Conservation (phyloP, 257 asterid species). For the Jaltomata sinuosa region DNA sequence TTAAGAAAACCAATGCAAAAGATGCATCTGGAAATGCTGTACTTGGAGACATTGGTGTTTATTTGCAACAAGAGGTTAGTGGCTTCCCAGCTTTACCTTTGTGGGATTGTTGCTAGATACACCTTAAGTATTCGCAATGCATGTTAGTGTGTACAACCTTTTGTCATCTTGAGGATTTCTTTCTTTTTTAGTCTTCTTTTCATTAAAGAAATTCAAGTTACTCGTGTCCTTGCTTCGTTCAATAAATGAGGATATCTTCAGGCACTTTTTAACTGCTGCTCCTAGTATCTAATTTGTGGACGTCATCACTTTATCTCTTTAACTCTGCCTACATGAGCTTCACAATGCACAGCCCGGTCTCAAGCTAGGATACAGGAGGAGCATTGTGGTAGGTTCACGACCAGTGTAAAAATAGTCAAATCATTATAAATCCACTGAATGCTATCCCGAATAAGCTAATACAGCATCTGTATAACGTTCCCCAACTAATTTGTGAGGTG, state of each 20-base stretch:
- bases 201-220: not conserved
- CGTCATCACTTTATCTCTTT: not conserved
- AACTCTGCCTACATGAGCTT: not conserved
- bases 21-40: conserved; percentile 87
- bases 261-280: not conserved
- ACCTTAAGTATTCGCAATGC: not conserved
- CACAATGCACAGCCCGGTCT: not conserved
- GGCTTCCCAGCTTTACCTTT: not conserved
- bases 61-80: conserved; percentile 83
- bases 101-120: not conserved
- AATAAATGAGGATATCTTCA: not conserved
- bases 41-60: conserved; percentile 81
- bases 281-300: not conserved
- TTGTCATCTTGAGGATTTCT: not conserved
- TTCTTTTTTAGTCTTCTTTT: not conserved
- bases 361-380: not conserved
- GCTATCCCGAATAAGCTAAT: not conserved
- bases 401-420: not conserved
- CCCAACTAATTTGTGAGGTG: not conserved
- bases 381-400: not conserved
- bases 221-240: not conserved
- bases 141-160: not conserved
- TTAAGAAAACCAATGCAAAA: conserved; percentile 65
- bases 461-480: not conserved
- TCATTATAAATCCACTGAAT: not conserved